Conservation (phyloP, 2,329 filamentous ascomycete genomes). For the Ascochyta rabiei region DNA sequence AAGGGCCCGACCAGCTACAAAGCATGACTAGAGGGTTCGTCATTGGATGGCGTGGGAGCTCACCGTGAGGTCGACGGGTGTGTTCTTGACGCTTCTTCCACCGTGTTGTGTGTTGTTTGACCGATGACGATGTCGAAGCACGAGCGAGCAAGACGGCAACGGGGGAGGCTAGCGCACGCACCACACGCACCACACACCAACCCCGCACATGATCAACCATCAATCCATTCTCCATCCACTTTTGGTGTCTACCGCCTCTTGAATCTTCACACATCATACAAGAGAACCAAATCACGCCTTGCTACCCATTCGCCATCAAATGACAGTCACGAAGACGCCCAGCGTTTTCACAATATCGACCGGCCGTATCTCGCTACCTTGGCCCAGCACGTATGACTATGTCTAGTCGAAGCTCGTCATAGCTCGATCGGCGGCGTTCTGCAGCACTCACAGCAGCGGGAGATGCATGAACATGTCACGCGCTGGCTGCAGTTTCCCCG, state of each 20-base stretch:
- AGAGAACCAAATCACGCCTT: background rate
- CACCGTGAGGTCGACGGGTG: conserved; percentile 13
- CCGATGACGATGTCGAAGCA: conserved; percentile 23
- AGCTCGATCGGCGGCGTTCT: conserved; percentile 31
- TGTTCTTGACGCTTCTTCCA: conserved; percentile 25
- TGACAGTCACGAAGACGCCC: background rate
- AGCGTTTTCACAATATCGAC: background rate
- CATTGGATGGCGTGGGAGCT: conserved; percentile 15
- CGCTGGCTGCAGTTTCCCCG: conserved; percentile 39
- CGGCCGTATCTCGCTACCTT: conserved; percentile 3
- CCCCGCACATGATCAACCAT: conserved; percentile 2
- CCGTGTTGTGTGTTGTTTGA: conserved; percentile 23
- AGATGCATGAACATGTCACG: conserved; percentile 42
- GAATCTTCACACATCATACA: background rate
- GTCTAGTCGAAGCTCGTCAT: conserved; percentile 18
- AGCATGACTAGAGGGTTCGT: conserved; percentile 1
- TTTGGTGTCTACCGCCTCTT: conserved; percentile 3
- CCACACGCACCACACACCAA: conserved; percentile 19
- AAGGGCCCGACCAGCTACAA: conserved; percentile 18
- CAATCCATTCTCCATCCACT: conserved; percentile 7
- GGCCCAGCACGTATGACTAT: background rate
- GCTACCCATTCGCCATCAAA: background rate
- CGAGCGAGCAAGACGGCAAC: conserved; percentile 13
- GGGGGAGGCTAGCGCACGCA: conserved; percentile 25
- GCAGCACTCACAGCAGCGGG: conserved; percentile 37